Percentiles rank a stretch among this genome's conserved stretches.
Evolutionary conservation across 768 basidiomycete genomes (phyloP).

Genomic region (Lyophyllum decastes): DNA sequence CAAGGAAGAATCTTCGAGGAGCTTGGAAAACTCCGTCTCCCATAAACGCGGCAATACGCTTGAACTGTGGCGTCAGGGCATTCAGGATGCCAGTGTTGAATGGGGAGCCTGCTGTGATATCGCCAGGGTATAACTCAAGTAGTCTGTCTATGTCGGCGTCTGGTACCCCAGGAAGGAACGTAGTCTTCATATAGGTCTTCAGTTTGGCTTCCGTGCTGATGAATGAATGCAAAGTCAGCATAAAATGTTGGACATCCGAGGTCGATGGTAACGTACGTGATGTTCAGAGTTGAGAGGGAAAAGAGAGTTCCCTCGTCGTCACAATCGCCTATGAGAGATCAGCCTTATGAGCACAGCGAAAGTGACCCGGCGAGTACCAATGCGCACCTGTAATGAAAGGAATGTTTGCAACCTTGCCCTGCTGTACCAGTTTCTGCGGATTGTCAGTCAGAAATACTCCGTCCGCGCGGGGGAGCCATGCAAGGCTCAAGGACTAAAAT

Average conservation of each 20-base stretch:
- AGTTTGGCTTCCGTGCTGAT: conserved; percentile 25
- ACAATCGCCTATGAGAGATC: conserved; percentile 36
- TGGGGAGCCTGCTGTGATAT: conserved; percentile 49
- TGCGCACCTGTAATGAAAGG: conserved; percentile 46
- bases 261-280: conserved; percentile 39
- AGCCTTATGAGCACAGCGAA: conserved; percentile 1
- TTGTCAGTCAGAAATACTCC: conserved; percentile 48
- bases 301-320: conserved; percentile 64
- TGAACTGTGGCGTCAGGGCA: conserved; percentile 47
- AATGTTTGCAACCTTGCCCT: conserved; percentile 47
- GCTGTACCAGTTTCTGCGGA: conserved; percentile 41
- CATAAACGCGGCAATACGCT: conserved; percentile 49
- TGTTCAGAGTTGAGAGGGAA: conserved; percentile 44
- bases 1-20: conserved; percentile 47
- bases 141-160: conserved; percentile 29
- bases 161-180: conserved; percentile 33
- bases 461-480: conserved; percentile 53
- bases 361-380: not conserved
- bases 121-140: conserved; percentile 36
- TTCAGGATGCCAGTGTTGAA: conserved; percentile 49
- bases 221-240: not conserved
- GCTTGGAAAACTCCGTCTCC: conserved; percentile 55
- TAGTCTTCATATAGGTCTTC: conserved; percentile 25
- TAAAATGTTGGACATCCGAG: not conserved
- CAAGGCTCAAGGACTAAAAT: conserved; percentile 40